Evolutionary conservation across 768 basidiomycete genomes (phyloP).

Genomic region (Clathrus columnatus): DNA sequence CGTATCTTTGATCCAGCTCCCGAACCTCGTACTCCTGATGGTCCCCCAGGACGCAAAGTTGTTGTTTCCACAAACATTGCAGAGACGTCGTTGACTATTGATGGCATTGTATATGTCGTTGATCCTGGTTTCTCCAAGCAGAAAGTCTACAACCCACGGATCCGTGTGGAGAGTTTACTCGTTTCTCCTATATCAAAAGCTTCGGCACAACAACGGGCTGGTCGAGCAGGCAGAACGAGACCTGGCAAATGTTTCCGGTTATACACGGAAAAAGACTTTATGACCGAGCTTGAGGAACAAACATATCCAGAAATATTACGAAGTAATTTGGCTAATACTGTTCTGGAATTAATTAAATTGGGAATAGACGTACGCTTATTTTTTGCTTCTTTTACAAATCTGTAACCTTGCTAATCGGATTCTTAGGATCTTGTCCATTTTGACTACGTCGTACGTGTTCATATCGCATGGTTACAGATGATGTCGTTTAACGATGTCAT

Average conservation of each 20-base stretch:
- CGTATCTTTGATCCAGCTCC: slow-evolving; percentile 93
- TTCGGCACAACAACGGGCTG: slow-evolving; percentile 90
- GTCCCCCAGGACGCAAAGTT: slow-evolving; percentile 86
- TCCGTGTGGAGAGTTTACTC: slow-evolving; percentile 87
- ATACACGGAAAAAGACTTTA: slow-evolving; percentile 96
- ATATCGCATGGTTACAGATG: slow-evolving; percentile 1
- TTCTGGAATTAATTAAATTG: slow-evolving; percentile 88
- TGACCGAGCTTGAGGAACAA: slow-evolving; percentile 92
- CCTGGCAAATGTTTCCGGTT: slow-evolving; percentile 96
- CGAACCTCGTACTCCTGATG: slow-evolving; percentile 43
- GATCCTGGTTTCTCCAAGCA: slow-evolving; percentile 98
- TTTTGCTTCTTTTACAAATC: neutral
- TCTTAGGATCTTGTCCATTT: slow-evolving; percentile 72
- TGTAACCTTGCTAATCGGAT: neutral
- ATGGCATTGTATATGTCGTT: slow-evolving; percentile 99
- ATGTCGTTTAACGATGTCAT: slow-evolving; percentile 8
- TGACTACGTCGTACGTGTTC: slow-evolving; percentile 54
- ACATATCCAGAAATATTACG: slow-evolving; percentile 94
- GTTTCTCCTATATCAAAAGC: slow-evolving; percentile 97
- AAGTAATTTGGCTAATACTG: slow-evolving; percentile 88
- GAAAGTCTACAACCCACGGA: slow-evolving; percentile 96
- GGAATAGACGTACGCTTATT: slow-evolving; percentile 64
- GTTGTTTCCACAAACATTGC: slow-evolving; percentile 96
- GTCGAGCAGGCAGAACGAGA: slow-evolving; percentile 90
- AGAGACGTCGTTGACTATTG: slow-evolving; percentile 94